Evolutionary conservation across 2,329 filamentous ascomycete species (phyloP), one percentile per base, ranked within the genome.

Genomic region (Stylonectria norvegica): DNA sequence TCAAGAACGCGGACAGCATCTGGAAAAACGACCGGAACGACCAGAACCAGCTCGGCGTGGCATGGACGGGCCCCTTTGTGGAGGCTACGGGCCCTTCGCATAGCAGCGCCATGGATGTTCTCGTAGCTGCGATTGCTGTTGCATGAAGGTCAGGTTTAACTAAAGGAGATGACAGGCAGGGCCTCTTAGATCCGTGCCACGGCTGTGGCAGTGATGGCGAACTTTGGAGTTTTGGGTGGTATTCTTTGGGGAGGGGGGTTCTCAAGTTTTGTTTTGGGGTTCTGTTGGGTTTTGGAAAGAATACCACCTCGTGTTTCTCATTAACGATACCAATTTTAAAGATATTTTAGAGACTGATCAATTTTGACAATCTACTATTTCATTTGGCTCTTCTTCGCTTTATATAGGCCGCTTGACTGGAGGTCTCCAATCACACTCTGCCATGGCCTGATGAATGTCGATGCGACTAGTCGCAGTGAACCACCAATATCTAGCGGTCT

Each of bases 51-150:
- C 61, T 88, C 11, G 80, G 83, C 15, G 65, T 83, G 2, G 66
- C 76, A n/a, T 88, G 83, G 83, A 69, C 73, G 1, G 83, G 82
- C 0, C 81, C 83, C 0, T 76, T 75, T 27, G 54, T 63, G 3
- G 57, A 58, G 1, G 68, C 71, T 27, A 74, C 70, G 2, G 78
- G 81, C 2, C 71, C 74, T 34, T 78, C 79, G 16, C 84, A 87
- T 32, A 78, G 75, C 54, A 79, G 77, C 14, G 83, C 79, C 1
- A 63, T 87, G 61, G 84, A 87, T 62, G 76, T 73, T 23, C 64
- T 88, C 20, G 77, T 88, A 43, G 84, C 79, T 19, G 82, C 81
- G 5, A 57, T 73, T 49, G 64, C 62, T 16, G 66, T 70, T 11
- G 57, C 58, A 25, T 62, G 50, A 50, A 41, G 30, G 15, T 18